phyloP scores from a whole-genome alignment of 306 rosid species.

The Abrus pulchellus region DNA sequence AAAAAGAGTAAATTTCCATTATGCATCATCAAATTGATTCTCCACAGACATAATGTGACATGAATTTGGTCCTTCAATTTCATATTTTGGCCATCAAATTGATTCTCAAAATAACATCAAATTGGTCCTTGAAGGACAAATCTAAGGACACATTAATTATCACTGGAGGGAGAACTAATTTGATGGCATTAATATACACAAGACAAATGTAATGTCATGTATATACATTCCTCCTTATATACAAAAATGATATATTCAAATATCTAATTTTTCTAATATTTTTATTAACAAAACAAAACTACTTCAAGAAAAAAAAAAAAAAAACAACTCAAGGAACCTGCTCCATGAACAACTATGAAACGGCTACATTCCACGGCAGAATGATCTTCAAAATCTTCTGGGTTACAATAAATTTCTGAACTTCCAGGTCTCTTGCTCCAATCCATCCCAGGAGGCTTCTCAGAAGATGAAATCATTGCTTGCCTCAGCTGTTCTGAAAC shows the following conservation, averaged over 20 bases:
- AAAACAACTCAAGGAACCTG: conserved; percentile 66
- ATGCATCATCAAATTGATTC: conserved; percentile 1
- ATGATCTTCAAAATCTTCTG: conserved; percentile 62
- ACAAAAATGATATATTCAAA: not conserved
- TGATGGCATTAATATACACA: not conserved
- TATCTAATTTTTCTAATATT: not conserved
- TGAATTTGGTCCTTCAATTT: conserved; percentile 1
- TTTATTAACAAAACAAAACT: conserved; percentile 12
- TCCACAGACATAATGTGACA: conserved; percentile 16
- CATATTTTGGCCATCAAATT: not conserved
- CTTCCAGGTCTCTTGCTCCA: conserved; percentile 86
- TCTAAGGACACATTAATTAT: not conserved
- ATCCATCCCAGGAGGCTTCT: conserved; percentile 84
- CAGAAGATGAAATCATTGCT: conserved; percentile 65
- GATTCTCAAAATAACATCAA: conserved; percentile 12
- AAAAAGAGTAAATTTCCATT: conserved; percentile 3
- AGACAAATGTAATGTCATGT: not conserved
- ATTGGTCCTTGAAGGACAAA: conserved; percentile 22
- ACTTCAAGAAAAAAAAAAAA: conserved; percentile 25
- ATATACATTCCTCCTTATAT: not conserved
- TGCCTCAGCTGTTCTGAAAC: conserved; percentile 83
- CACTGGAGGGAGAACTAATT: conserved; percentile 16
- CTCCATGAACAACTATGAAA: conserved; percentile 95
- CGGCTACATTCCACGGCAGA: conserved; percentile 53
- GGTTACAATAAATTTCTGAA: conserved; percentile 56